Percentiles rank a stretch among this genome's conserved stretches.
Conservation (phyloP, 2,329 filamentous ascomycete species). For the Ceratocystis eucalypticola region DNA sequence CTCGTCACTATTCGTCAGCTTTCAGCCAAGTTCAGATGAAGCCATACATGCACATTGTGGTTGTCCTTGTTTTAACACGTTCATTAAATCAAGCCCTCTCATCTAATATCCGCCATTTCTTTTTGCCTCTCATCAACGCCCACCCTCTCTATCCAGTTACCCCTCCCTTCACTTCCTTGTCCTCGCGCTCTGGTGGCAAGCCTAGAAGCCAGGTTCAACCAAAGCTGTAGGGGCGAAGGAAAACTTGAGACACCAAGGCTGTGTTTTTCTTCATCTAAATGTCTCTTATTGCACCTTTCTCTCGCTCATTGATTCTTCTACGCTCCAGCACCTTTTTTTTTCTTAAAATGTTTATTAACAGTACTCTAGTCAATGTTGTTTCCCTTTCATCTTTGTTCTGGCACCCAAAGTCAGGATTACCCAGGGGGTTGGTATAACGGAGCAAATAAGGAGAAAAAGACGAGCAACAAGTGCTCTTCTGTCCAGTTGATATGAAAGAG, state of each 20-base stretch:
- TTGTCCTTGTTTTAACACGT: background rate
- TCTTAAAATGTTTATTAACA: background rate
- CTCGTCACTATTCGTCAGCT: background rate
- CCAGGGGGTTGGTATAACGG: no score
- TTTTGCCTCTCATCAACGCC: background rate
- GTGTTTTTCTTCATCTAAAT: background rate
- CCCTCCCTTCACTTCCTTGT: background rate
- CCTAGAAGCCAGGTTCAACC: background rate
- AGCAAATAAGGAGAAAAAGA: no score
- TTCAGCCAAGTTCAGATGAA: conserved; percentile 1
- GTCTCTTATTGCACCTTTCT: background rate
- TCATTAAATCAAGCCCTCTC: background rate
- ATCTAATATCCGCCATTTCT: conserved; percentile 5
- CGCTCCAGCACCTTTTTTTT: background rate
- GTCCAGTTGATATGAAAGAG: no score
- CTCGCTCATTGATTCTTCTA: background rate
- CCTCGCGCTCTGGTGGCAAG: background rate
- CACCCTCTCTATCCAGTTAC: background rate
- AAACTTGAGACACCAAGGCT: background rate
- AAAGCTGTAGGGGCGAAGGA: background rate
- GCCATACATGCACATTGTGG: background rate
- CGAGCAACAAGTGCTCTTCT: no score
- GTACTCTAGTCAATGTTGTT: background rate
- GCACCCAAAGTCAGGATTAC: no score
- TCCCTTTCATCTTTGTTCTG: background rate